A percentile compares a stretch with the other conserved stretches of the same genome.
Evolutionary conservation across 2,329 filamentous ascomycete genomes (phyloP).

Genomic region (Penicillium sp.): DNA sequence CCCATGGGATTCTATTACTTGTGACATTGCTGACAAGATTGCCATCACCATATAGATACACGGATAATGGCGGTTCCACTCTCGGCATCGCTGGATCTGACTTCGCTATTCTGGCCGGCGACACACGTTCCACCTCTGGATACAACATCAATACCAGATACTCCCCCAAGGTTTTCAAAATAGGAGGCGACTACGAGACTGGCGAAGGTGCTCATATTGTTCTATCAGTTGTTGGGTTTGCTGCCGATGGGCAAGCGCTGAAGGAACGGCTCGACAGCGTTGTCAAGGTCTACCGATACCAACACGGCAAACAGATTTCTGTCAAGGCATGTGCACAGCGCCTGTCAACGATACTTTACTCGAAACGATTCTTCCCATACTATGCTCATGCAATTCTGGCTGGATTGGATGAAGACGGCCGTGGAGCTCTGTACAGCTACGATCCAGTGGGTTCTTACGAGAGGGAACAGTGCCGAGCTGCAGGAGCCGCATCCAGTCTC

Average conservation of each 20-base stretch:
- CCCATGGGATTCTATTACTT: not conserved
- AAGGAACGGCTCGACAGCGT: slow-evolving; percentile 91
- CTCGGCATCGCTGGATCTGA: slow-evolving; percentile 89
- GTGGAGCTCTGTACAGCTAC: slow-evolving; percentile 93
- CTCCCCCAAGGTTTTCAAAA: slow-evolving; percentile 93
- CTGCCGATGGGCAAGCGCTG: slow-evolving; percentile 87
- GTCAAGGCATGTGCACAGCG: slow-evolving; percentile 93
- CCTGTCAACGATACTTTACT: slow-evolving; percentile 90
- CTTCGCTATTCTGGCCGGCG: slow-evolving; percentile 95
- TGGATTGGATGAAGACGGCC: slow-evolving; percentile 89
- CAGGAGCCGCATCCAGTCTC: slow-evolving; percentile 83
- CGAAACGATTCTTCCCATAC: slow-evolving; percentile 98
- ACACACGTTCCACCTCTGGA: slow-evolving; percentile 90
- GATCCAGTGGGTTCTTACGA: slow-evolving; percentile 98
- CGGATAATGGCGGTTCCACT: slow-evolving; percentile 95
- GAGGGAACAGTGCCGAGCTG: slow-evolving; percentile 90
- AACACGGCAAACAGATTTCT: slow-evolving; percentile 93
- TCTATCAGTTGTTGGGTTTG: slow-evolving; percentile 91
- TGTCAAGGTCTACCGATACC: slow-evolving; percentile 98
- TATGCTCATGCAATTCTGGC: slow-evolving; percentile 94
- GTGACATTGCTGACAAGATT: not conserved
- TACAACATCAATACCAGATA: slow-evolving; percentile 99
- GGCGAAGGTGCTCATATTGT: slow-evolving; percentile 83
- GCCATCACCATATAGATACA: slow-evolving; percentile 56
- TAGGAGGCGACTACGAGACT: slow-evolving; percentile 82